A percentile compares a stretch with the other conserved stretches of the same genome.
Evolutionary conservation across 108 stramenopile genomes (phyloP).

Genomic region (Nitzschia sp.): DNA sequence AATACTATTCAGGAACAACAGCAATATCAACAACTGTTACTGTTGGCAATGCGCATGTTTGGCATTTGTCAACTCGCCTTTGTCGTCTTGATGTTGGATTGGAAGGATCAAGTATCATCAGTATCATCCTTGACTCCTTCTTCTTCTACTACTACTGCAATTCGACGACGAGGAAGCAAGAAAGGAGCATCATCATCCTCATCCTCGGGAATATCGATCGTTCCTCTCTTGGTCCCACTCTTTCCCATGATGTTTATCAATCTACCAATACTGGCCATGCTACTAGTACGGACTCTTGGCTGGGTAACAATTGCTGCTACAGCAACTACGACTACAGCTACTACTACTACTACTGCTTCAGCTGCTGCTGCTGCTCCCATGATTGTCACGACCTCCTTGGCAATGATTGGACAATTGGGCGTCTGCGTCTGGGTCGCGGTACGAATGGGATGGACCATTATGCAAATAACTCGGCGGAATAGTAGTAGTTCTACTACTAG

Average conservation of each 20-base stretch:
- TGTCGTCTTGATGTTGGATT: neutral
- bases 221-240: neutral
- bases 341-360: neutral
- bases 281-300: no score
- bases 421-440: neutral
- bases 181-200: no score
- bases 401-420: neutral
- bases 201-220: no score
- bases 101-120: neutral
- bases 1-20: no score
- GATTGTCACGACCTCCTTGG: neutral
- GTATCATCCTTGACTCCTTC: neutral
- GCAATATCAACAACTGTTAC: neutral
- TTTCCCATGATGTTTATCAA: neutral
- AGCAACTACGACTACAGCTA: no score
- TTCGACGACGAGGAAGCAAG: no score
- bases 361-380: neutral
- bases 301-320: no score
- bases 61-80: neutral
- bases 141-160: no score
- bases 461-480: no score
- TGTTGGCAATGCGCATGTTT: neutral
- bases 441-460: no score
- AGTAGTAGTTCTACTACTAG: no score
- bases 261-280: no score